phyloP scores from a whole-genome alignment of 768 basidiomycete genomes.

The Leucosporidium scottii region DNA sequence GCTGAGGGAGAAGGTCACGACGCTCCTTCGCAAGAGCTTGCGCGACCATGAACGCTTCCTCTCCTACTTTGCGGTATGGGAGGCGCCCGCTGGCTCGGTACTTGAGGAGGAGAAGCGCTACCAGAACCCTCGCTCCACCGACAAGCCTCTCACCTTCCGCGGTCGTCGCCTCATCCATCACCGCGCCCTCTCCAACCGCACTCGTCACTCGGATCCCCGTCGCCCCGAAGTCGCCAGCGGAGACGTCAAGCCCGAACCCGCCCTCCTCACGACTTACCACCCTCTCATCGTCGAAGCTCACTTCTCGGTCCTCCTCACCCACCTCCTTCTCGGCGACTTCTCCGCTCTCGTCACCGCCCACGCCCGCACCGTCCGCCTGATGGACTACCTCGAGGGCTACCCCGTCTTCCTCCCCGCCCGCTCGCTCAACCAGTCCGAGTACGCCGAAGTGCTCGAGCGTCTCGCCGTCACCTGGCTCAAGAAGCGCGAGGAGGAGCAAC shows the following conservation, averaged over 20 bases:
- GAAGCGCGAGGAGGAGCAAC: conserved; percentile 14
- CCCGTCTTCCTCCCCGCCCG: conserved; percentile 80
- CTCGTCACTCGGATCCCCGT: conserved; percentile 17
- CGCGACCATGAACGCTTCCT: conserved; percentile 81
- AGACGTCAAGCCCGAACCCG: conserved; percentile 38
- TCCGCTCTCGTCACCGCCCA: conserved; percentile 57
- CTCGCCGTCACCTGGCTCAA: conserved; percentile 63
- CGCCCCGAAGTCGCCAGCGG: conserved; percentile 7
- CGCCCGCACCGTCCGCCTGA: conserved; percentile 57
- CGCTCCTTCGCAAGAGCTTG: conserved; percentile 63
- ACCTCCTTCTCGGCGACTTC: conserved; percentile 73
- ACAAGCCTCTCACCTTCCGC: conserved; percentile 26
- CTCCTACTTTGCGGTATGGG: conserved; percentile 53
- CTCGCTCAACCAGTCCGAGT: conserved; percentile 77
- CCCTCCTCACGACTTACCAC: conserved; percentile 69
- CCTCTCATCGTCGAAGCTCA: conserved; percentile 81
- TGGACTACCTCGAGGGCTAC: conserved; percentile 79
- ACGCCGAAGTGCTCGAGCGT: conserved; percentile 74
- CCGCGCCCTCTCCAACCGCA: conserved; percentile 24
- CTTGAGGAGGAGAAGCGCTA: conserved; percentile 11
- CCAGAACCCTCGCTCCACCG: conserved; percentile 11
- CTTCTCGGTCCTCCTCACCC: conserved; percentile 67
- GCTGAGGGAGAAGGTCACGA: conserved; percentile 57
- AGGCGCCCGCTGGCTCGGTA: conserved; percentile 16
- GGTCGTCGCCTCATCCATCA: conserved; percentile 29